phyloP scores from a whole-genome alignment of 2,329 filamentous ascomycete genomes.

The Pestalotiopsis sp. region DNA sequence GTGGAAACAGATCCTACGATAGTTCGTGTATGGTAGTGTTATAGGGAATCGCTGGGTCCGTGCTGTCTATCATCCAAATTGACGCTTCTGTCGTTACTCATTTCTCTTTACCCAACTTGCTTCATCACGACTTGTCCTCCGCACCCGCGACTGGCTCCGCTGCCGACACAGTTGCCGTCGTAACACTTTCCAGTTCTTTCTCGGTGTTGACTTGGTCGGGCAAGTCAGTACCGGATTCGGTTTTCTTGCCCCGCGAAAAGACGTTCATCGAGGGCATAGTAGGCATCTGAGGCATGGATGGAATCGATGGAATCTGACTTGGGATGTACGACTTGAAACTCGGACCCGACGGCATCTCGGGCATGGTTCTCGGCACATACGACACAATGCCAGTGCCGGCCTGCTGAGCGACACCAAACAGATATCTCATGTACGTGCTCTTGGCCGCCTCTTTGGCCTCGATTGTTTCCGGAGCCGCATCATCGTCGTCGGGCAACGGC shows the following conservation, averaged over 20 bases:
- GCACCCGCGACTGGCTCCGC: not conserved
- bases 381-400: conserved; percentile 46
- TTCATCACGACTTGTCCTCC: not conserved
- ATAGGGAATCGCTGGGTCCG: not conserved
- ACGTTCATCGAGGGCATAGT: conserved; percentile 28
- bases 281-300: conserved; percentile 35
- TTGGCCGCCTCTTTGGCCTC: conserved; percentile 36
- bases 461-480: conserved; percentile 28
- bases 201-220: conserved; percentile 1
- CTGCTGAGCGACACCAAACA: conserved; percentile 49
- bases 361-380: conserved; percentile 45
- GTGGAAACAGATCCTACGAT: not conserved
- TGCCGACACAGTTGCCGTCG: not conserved
- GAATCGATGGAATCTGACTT: conserved; percentile 29
- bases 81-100: not conserved
- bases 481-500: conserved; percentile 44
- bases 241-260: conserved; percentile 20
- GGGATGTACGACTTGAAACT: conserved; percentile 33
- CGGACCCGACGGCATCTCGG: conserved; percentile 35
- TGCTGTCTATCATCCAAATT: not conserved
- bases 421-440: conserved; percentile 47
- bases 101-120: not conserved
- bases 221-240: conserved; percentile 9
- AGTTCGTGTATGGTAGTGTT: not conserved
- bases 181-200: conserved; percentile 3